phyloP scores from a whole-genome alignment of 2,329 filamentous ascomycete genomes.

The Arthrobotrys conoides region DNA sequence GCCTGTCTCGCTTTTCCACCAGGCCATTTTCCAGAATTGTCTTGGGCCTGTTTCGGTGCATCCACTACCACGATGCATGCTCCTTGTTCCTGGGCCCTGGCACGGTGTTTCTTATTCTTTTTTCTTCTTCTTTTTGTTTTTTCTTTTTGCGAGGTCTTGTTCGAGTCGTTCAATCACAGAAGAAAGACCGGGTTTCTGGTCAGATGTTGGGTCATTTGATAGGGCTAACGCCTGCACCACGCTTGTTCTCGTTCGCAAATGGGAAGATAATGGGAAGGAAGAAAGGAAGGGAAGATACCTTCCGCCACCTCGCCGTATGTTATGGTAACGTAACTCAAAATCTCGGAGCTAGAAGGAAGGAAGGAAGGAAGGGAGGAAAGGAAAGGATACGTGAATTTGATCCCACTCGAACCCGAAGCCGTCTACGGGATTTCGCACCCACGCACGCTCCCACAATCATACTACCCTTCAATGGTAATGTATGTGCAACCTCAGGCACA shows the following conservation, averaged over 20 bases:
- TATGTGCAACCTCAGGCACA: conserved; percentile 11
- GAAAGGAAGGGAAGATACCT: conserved; percentile 11
- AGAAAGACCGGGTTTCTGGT: conserved; percentile 57
- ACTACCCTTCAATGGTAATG: background rate
- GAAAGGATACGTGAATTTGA: background rate
- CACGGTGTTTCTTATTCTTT: conserved; percentile 34
- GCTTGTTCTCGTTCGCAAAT: conserved; percentile 53
- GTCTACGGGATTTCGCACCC: conserved; percentile 35
- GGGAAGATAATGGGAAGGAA: conserved; percentile 37
- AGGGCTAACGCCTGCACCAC: conserved; percentile 49
- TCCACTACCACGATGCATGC: conserved; percentile 42
- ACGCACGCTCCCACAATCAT: background rate
- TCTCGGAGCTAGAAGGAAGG: conserved; percentile 34
- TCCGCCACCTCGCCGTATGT: conserved; percentile 58
- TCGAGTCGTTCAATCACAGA: conserved; percentile 16
- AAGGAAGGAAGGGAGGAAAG: conserved; percentile 9
- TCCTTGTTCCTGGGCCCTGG: conserved; percentile 51
- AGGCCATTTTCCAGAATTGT: conserved; percentile 60
- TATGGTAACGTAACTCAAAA: conserved; percentile 59
- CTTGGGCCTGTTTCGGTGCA: conserved; percentile 59
- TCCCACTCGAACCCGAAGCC: conserved; percentile 41
- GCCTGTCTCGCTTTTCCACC: conserved; percentile 59
- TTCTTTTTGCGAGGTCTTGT: background rate
- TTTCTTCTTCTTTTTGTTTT: conserved; percentile 28
- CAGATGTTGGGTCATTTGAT: conserved; percentile 60